phyloP scores from a whole-genome alignment of 768 basidiomycete genomes.

The Calocera cornea region DNA sequence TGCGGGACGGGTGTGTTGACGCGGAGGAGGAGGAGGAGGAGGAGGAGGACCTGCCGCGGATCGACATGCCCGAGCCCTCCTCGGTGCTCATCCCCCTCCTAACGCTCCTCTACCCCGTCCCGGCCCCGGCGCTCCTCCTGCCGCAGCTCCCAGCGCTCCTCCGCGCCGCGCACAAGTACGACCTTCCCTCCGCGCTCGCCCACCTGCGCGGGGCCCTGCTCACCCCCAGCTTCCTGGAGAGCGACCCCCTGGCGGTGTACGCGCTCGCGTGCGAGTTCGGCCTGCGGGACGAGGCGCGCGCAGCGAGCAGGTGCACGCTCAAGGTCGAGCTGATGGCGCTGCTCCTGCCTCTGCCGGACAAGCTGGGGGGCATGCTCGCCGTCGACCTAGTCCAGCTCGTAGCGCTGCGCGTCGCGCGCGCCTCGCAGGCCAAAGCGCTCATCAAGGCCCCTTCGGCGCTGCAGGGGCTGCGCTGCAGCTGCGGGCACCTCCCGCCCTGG shows the following conservation, averaged over 20 bases:
- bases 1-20: too few relatives aligned
- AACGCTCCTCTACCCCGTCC: constrained; percentile 1
- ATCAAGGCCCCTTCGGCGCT: not conserved
- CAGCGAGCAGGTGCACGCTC: not conserved
- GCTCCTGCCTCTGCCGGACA: not conserved
- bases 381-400: constrained; percentile 1
- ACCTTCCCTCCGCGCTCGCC: not conserved
- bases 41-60: not conserved
- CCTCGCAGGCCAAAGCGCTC: not conserved
- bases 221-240: not conserved
- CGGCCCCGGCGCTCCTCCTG: not conserved
- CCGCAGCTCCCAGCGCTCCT: not conserved
- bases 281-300: not conserved
- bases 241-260: not conserved
- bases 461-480: not conserved
- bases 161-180: not conserved
- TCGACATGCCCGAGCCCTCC: not conserved
- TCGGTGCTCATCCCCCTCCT: not conserved
- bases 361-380: not conserved
- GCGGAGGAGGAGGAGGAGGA: not conserved
- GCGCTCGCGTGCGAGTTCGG: not conserved
- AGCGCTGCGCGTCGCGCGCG: not conserved
- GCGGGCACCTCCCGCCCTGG: constrained; percentile 25
- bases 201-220: not conserved
- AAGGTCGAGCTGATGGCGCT: not conserved